These are phyloP conservation scores for Nematodospora anomalae DNA, from an alignment of 1,139 yeast species.

Conservation along the genomic window DNA sequence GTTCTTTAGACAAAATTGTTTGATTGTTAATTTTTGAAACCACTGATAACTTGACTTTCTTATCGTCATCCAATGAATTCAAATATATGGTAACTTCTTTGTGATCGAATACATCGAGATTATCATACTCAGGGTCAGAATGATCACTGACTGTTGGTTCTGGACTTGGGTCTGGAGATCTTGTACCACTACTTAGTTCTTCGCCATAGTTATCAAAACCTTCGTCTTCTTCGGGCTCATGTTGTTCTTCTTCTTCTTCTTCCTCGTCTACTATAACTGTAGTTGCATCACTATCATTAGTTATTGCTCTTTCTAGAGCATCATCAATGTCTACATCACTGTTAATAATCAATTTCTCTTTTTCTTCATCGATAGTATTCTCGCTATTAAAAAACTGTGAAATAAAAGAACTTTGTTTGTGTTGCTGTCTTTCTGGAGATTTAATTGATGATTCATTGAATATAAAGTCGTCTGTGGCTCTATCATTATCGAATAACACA, in stretches of 20 bases:
- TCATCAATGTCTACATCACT: slow-evolving; percentile 9
- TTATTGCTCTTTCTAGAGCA: slow-evolving; percentile 11
- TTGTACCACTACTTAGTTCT: background rate
- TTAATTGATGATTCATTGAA: slow-evolving; percentile 5
- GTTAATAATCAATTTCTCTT: background rate
- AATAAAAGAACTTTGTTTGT: slow-evolving; percentile 10
- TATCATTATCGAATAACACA: slow-evolving; percentile 18
- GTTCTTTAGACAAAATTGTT: slow-evolving; percentile 8
- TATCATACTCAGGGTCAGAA: slow-evolving; percentile 11
- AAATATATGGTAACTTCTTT: slow-evolving; percentile 12
- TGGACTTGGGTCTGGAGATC: slow-evolving; percentile 9
- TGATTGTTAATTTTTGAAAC: slow-evolving; percentile 9
- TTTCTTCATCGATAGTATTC: slow-evolving; percentile 1
- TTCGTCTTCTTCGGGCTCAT: background rate
- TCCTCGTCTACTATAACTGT: slow-evolving; percentile 25
- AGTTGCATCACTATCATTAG: slow-evolving; percentile 26
- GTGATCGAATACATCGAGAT: slow-evolving; percentile 12
- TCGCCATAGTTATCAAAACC: slow-evolving; percentile 6
- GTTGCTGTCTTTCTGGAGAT: slow-evolving; percentile 3
- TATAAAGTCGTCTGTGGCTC: slow-evolving; percentile 8
- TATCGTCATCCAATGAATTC: slow-evolving; percentile 11
- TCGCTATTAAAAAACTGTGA: slow-evolving; percentile 13
- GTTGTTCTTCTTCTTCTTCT: slow-evolving; percentile 10
- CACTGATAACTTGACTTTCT: slow-evolving; percentile 10
- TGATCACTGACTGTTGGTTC: slow-evolving; percentile 12